Percentiles rank a stretch among this genome's conserved stretches.
phyloP scores from a whole-genome alignment of 208 protist species.

The Wallacemonas sp. region DNA sequence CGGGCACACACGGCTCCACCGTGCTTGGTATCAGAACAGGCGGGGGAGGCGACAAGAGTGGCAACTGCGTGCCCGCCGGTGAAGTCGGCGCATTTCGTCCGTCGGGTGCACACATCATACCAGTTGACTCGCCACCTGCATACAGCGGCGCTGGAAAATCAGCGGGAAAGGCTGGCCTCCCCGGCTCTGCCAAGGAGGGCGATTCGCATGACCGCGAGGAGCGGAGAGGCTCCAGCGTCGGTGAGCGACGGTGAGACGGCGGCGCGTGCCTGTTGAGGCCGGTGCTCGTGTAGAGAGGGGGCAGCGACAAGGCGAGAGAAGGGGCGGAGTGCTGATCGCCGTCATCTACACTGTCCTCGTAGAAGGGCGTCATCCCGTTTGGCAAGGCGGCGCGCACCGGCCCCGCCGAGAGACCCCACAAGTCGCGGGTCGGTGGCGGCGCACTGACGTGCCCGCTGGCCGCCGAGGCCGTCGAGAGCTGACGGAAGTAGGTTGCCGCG shows the following conservation, averaged over 20 bases:
- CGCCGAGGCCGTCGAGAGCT: neutral
- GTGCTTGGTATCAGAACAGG: too few relatives aligned
- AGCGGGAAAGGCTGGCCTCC: neutral
- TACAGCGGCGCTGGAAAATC: too few relatives aligned
- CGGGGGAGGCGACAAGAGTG: too few relatives aligned
- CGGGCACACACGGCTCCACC: neutral
- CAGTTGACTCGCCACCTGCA: too few relatives aligned
- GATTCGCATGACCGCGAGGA: slow-evolving; percentile 4
- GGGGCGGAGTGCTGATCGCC: neutral
- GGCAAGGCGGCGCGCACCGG: neutral
- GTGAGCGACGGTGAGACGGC: neutral
- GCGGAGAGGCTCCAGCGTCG: neutral
- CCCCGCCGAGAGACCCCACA: neutral
- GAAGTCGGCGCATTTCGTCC: too few relatives aligned
- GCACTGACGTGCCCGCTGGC: neutral
- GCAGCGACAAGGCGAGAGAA: neutral
- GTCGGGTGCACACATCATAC: too few relatives aligned
- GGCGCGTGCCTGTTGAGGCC: too few relatives aligned
- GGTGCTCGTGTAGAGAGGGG: neutral
- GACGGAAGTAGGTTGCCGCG: neutral
- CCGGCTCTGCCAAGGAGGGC: neutral
- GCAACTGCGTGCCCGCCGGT: too few relatives aligned
- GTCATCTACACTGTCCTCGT: neutral
- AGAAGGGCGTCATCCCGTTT: too few relatives aligned
- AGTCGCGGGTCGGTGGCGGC: neutral